Percentiles rank a stretch among this genome's conserved stretches.
phyloP scores from a whole-genome alignment of 495 filamentous ascomycete genomes.

The Cercophora newfieldiana region DNA sequence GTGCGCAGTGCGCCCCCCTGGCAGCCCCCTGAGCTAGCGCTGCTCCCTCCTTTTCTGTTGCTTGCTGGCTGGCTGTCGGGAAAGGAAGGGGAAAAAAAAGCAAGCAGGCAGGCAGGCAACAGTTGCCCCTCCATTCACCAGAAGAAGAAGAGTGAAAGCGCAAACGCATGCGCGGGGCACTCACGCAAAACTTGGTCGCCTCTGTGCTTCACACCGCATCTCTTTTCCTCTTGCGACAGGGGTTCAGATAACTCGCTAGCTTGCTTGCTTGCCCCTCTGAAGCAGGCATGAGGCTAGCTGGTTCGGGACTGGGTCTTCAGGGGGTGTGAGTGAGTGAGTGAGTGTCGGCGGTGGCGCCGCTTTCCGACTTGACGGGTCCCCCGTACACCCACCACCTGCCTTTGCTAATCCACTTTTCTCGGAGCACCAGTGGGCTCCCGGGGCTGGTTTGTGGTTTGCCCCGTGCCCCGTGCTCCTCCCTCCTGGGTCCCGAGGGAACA shows the following conservation, averaged over 20 bases:
- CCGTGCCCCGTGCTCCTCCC: not conserved
- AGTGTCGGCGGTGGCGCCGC: conserved; percentile 13
- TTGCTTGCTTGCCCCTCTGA: not conserved
- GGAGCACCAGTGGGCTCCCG: not conserved
- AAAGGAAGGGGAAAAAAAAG: too few species aligned
- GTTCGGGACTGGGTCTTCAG: not conserved
- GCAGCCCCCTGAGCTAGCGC: not conserved
- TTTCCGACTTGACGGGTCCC: conserved; percentile 13
- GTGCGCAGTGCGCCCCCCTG: not conserved
- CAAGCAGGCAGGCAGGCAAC: not conserved
- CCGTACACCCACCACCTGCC: too few species aligned
- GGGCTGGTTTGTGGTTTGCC: not conserved
- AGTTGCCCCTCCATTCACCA: not conserved
- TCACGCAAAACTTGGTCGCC: not conserved
- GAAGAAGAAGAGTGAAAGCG: not conserved
- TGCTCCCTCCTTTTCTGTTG: not conserved
- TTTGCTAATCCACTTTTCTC: too few species aligned
- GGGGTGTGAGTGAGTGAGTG: not conserved
- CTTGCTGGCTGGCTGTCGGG: too few species aligned
- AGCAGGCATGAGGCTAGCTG: not conserved
- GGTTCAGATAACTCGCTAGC: too few species aligned
- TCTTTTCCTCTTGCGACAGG: not conserved
- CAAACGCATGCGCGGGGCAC: not conserved
- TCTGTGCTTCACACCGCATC: conserved; percentile 1
- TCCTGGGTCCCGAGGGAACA: conserved; percentile 23